Conservation (phyloP, 2,329 filamentous ascomycete species). For the Aspergillus melleus region DNA sequence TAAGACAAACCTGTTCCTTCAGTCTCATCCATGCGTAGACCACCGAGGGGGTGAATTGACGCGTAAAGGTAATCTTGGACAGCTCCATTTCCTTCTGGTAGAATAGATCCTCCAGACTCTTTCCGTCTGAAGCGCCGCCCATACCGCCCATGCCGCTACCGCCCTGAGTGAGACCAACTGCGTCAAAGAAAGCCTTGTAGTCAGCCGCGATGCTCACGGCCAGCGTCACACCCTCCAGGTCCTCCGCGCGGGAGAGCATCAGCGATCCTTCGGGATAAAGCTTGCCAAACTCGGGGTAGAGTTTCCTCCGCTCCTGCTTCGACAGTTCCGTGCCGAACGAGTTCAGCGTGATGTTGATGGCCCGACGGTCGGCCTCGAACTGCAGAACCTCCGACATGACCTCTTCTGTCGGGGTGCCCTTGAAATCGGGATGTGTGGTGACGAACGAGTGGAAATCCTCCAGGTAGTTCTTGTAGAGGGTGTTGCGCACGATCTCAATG, state of each 20-base stretch:
- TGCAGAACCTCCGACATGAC: constrained; percentile 95
- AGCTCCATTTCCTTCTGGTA: constrained; percentile 99
- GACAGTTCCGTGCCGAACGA: constrained; percentile 95
- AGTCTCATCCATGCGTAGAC: constrained; percentile 98
- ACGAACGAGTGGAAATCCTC: constrained; percentile 97
- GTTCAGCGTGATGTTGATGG: constrained; percentile 99
- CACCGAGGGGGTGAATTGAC: constrained; percentile 91
- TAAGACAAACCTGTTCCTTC: constrained; percentile 78
- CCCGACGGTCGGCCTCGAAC: constrained; percentile 93
- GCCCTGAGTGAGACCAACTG: constrained; percentile 75
- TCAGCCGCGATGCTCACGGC: constrained; percentile 91
- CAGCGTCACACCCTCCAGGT: constrained; percentile 87
- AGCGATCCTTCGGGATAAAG: constrained; percentile 91
- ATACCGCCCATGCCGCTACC: constrained; percentile 74
- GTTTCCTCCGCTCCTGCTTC: constrained; percentile 91
- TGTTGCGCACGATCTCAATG: constrained; percentile 98
- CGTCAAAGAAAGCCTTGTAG: constrained; percentile 95
- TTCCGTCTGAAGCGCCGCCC: constrained; percentile 75
- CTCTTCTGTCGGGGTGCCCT: constrained; percentile 83
- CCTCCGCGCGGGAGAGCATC: constrained; percentile 93
- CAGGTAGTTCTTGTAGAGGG: constrained; percentile 98
- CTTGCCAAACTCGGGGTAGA: constrained; percentile 89
- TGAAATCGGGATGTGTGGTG: constrained; percentile 82
- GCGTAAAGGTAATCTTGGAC: constrained; percentile 89
- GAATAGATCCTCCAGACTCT: constrained; percentile 94